Base-by-base conservation (phyloP, 2,329 filamentous ascomycete genomes). In the Fusarium musae region DNA sequence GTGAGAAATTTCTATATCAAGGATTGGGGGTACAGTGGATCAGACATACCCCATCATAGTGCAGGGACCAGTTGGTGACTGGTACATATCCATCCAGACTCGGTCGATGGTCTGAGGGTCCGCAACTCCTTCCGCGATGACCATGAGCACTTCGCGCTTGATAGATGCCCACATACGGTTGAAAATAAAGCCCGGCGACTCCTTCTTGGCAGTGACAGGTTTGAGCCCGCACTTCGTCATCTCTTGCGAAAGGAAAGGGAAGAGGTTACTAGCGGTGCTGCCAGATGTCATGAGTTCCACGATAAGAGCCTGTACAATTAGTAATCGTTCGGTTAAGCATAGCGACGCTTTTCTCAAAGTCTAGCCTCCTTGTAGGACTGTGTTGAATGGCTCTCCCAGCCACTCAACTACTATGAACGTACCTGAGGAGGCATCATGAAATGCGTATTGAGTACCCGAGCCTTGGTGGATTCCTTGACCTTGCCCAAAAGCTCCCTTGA, bases 361-460 rank as follows among this genome's bases (percentile, higher is more conserved):
- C 13, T 15, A 19, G 21, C 19, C 21, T n/a, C 2, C 12, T n/a
- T 6, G 21, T 40, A 21, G 37, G 10, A 21, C 1, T 40, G 37
- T 11, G 19, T 12, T 12, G 19, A 21, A 40, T 40, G 12, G 21
- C 21, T 21, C 19, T 15, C 7, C 21, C 21, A 43, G 9, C 15
- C 13, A 17, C 15, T 23, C 15, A 43, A 15, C 40, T 21, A 43
- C n/a, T 43, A 46, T 28, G 2, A 16, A 53, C 32, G 23, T 53
- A 53, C 49, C 49, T 53, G 49, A 12, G 43, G 56, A n/a, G 56
- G 34, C 85, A 87, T 87, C 62, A 84, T 84, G 73, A 79, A 89
- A 61, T 89, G 87, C 66, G 84, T 86, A 69, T 89, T 89, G 42
- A 87, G 75, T 5, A 87, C 78, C 0, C 84, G 77, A 6, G 53